A percentile compares a stretch with the other conserved stretches of the same genome.
phyloP scores from a whole-genome alignment of 371 early-diverging fungal species.

The Choanephora cucurbitarum region DNA sequence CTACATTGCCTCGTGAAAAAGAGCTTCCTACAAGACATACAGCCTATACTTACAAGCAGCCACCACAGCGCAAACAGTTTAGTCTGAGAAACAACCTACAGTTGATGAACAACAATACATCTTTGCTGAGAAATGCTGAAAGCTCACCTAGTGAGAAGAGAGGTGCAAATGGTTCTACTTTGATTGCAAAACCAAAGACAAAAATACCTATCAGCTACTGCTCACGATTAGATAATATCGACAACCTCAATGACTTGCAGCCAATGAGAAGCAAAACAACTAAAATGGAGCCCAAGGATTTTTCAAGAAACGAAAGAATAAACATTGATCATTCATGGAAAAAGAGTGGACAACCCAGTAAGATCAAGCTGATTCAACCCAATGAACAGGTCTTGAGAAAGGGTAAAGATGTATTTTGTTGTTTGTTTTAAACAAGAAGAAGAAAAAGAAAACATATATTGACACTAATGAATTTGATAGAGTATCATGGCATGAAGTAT shows the following conservation, averaged over 20 bases:
- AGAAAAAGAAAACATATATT: too few relatives aligned
- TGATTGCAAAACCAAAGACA: conserved; percentile 26
- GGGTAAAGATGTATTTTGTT: conserved; percentile 17
- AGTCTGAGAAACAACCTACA: not conserved
- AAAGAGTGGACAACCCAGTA: conserved; percentile 1
- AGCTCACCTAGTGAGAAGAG: not conserved
- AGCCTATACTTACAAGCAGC: not conserved
- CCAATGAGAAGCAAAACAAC: not conserved
- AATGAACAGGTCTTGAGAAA: conserved; percentile 23
- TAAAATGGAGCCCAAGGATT: too few relatives aligned
- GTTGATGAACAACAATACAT: not conserved
- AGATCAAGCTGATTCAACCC: conserved; percentile 29
- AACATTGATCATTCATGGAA: too few relatives aligned
- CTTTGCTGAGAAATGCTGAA: not conserved
- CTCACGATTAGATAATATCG: conserved; percentile 35
- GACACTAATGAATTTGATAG: conserved; percentile 11
- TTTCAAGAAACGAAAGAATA: too few relatives aligned
- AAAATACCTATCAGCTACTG: conserved; percentile 23
- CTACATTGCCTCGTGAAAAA: conserved; percentile 1
- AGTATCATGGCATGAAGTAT: conserved; percentile 38
- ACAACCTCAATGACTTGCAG: conserved; percentile 32
- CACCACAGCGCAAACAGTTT: not conserved
- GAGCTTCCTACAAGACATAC: conserved; percentile 1
- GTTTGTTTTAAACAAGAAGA: too few relatives aligned
- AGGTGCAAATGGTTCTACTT: conserved; percentile 12